Percentiles rank a stretch among this genome's conserved stretches.
These are phyloP conservation scores for Ustilaginoidea virens DNA, from an alignment of 2,329 filamentous ascomycete species.

Conservation along the genomic window DNA sequence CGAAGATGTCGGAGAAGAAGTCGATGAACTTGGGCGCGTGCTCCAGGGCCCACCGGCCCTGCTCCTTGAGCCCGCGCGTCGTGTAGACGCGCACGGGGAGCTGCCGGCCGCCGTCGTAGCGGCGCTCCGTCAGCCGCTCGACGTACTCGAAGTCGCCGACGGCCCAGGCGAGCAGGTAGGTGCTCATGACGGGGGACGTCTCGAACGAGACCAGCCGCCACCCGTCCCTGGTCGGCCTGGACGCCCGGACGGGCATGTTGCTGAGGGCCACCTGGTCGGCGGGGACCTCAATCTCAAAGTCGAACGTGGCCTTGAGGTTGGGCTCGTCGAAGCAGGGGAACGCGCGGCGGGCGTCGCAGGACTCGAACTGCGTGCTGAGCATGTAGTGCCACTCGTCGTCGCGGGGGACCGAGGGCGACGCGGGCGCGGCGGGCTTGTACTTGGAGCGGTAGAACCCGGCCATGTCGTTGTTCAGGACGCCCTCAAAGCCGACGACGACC, in stretches of 20 bases:
- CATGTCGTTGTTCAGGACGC: slow-evolving; percentile 80
- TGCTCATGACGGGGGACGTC: slow-evolving; percentile 79
- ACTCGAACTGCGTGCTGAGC: slow-evolving; percentile 95
- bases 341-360: slow-evolving; percentile 83
- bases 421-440: slow-evolving; percentile 66
- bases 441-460: slow-evolving; percentile 87
- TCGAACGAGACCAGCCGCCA: slow-evolving; percentile 68
- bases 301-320: slow-evolving; percentile 90
- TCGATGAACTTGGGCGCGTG: slow-evolving; percentile 90
- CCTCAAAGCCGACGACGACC: slow-evolving; percentile 60
- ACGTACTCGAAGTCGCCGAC: slow-evolving; percentile 95
- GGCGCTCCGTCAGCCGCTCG: slow-evolving; percentile 75
- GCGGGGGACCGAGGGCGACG: slow-evolving; percentile 62
- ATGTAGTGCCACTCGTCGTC: slow-evolving; percentile 55
- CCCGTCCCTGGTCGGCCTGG: slow-evolving; percentile 41
- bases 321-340: slow-evolving; percentile 99
- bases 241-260: slow-evolving; percentile 84
- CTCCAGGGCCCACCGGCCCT: slow-evolving; percentile 77
- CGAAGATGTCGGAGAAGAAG: slow-evolving; percentile 90
- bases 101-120: slow-evolving; percentile 81
- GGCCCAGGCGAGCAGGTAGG: slow-evolving; percentile 82
- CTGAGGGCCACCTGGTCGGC: slow-evolving; percentile 77
- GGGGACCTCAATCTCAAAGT: slow-evolving; percentile 84
- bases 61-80: slow-evolving; percentile 82
- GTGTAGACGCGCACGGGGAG: slow-evolving; percentile 94